Percentiles rank a stretch among this genome's conserved stretches.
Evolutionary conservation across 805 yeast genomes (phyloP).

Genomic region (Wickerhamomyces rabaulensis): DNA sequence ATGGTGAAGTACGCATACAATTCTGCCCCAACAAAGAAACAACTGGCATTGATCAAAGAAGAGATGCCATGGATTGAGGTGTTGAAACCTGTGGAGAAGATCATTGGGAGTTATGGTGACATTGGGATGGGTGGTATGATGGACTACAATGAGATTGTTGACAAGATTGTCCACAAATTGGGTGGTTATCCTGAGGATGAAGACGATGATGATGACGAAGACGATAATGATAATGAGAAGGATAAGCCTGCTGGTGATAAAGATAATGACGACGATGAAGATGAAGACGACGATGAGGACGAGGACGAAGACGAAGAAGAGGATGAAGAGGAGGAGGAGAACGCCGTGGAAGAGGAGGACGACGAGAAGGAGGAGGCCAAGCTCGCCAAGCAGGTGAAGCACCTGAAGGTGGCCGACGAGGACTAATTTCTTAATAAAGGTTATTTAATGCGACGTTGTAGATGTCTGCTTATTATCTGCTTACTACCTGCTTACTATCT

Average conservation of each 20-base stretch:
- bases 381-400: neutral
- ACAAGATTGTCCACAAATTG: slow-evolving; percentile 69
- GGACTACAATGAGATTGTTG: slow-evolving; percentile 94
- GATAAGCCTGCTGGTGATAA: slow-evolving; percentile 39
- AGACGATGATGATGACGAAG: slow-evolving; percentile 41
- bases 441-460: no score
- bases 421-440: neutral
- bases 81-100: slow-evolving; percentile 92
- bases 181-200: slow-evolving; percentile 57
- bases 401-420: neutral
- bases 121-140: slow-evolving; percentile 99
- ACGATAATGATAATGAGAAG: slow-evolving; percentile 41
- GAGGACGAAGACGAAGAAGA: slow-evolving; percentile 11
- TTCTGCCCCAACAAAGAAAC: slow-evolving; percentile 82
- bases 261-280: slow-evolving; percentile 35
- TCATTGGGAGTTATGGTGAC: slow-evolving; percentile 88
- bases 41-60: slow-evolving; percentile 67
- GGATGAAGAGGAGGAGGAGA: slow-evolving; percentile 10
- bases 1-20: slow-evolving; percentile 93
- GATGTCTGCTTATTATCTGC: no score
- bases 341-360: slow-evolving; percentile 24
- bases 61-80: slow-evolving; percentile 95
- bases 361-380: neutral
- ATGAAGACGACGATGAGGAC: slow-evolving; percentile 19
- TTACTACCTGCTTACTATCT: no score